phyloP scores from a whole-genome alignment of 2,329 filamentous ascomycete species.

The Mycosphaerella sp. region DNA sequence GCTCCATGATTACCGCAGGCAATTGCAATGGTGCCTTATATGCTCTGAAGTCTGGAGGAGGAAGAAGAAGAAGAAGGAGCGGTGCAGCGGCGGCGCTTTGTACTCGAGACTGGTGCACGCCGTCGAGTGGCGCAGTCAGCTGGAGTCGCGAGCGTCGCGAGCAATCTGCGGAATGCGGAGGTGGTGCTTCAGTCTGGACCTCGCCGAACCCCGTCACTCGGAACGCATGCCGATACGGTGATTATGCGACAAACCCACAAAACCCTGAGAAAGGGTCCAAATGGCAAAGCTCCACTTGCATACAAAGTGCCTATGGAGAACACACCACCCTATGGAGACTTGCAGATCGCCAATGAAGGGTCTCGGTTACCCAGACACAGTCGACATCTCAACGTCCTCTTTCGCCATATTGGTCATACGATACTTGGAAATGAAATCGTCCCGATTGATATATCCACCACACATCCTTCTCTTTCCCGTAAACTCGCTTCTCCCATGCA shows the following conservation, averaged over 20 bases:
- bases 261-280: too few relatives aligned
- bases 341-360: too few relatives aligned
- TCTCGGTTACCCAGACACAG: slow-evolving; percentile 31
- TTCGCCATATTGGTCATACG: slow-evolving; percentile 59
- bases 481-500: slow-evolving; percentile 81
- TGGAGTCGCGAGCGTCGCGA: too few relatives aligned
- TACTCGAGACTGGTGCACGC: not conserved
- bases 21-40: not conserved
- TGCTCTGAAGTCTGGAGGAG: not conserved
- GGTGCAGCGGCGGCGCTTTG: not conserved
- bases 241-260: too few relatives aligned
- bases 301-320: too few relatives aligned
- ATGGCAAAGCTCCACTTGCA: too few relatives aligned
- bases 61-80: not conserved
- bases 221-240: too few relatives aligned
- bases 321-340: too few relatives aligned
- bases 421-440: slow-evolving; percentile 74
- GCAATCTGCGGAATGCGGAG: too few relatives aligned
- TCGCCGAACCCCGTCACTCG: too few relatives aligned
- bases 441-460: slow-evolving; percentile 77
- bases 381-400: slow-evolving; percentile 30
- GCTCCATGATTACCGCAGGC: not conserved
- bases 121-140: slow-evolving; percentile 8
- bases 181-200: too few relatives aligned
- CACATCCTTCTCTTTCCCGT: slow-evolving; percentile 81